Evolutionary conservation across 208 protist species (phyloP).

Genomic region (Trypanosoma brucei): DNA sequence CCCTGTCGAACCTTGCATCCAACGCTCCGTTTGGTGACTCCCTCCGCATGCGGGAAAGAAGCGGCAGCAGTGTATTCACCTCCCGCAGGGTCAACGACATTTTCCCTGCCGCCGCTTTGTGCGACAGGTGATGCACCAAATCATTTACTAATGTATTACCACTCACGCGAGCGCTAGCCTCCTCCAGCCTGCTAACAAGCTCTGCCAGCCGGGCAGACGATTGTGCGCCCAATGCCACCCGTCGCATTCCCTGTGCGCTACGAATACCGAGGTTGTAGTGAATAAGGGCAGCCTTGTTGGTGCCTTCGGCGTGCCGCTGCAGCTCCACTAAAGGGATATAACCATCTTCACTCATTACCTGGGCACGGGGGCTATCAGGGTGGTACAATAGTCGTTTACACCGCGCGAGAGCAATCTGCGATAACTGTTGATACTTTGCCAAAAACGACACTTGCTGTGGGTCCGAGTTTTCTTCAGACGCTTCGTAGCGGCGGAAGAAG

Average conservation of each 20-base stretch:
- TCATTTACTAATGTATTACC: slow-evolving; percentile 36
- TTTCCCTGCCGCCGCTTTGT: slow-evolving; percentile 44
- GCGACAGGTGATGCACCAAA: slow-evolving; percentile 66
- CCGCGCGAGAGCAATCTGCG: slow-evolving; percentile 38
- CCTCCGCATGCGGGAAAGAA: slow-evolving; percentile 36
- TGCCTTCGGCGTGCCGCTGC: slow-evolving; percentile 53
- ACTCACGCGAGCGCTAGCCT: slow-evolving; percentile 6
- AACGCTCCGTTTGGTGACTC: slow-evolving; percentile 11
- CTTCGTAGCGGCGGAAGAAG: slow-evolving; percentile 29
- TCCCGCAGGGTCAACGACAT: slow-evolving; percentile 41
- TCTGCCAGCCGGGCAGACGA: slow-evolving; percentile 43
- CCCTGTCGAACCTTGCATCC: slow-evolving; percentile 29
- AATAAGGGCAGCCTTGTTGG: slow-evolving; percentile 50
- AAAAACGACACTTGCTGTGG: slow-evolving; percentile 14
- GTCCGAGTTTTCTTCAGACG: background rate
- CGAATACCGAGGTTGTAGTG: slow-evolving; percentile 68
- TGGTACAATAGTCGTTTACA: slow-evolving; percentile 63
- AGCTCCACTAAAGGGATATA: slow-evolving; percentile 66
- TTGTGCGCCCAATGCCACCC: slow-evolving; percentile 33
- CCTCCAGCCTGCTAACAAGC: slow-evolving; percentile 53
- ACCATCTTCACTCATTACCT: slow-evolving; percentile 67
- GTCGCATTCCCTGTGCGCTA: slow-evolving; percentile 69
- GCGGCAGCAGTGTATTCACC: slow-evolving; percentile 52
- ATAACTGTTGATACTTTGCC: slow-evolving; percentile 26
- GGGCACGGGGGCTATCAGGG: slow-evolving; percentile 31